Base-by-base conservation (phyloP, 768 basidiomycete species). In the Candolleomyces aberdarensis region DNA sequence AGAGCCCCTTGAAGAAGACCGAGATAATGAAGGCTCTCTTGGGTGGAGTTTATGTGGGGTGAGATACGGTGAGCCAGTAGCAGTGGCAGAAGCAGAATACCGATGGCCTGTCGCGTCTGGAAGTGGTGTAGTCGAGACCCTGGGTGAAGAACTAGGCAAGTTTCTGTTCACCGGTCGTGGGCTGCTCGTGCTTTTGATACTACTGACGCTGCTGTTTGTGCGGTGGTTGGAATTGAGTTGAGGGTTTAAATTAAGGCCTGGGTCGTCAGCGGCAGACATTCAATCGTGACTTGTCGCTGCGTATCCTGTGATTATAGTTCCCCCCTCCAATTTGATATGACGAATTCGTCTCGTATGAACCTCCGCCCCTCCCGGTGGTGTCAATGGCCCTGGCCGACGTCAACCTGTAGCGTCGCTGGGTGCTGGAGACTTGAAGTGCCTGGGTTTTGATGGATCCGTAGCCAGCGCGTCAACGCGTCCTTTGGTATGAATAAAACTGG, bases 1-100 rank as follows among this genome's bases (percentile, higher is more conserved):
- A 11, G 80, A 82, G 22, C 64, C 69, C 40, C 78, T 72, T 14
- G 80, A 82, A 20, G 79, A 79, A n/a, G 78, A 72, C 32, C 80
- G 69, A 1, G 80, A 80, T 39, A 72, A 60, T 39, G 76, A 70
- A 50, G 73, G 73, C 57, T 78, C 76, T 58, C 75, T 54, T 15
- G 52, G 17, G 17, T 26, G 32, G 9, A 31, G 32, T n/a, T 54
- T 54, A 39, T 39, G 52, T 32, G 52, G 52, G 9, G 52, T 31
- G 15, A 54, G 32, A n/a, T 26, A 31, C 6, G 36, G 36, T 36
- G 36, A 36, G 11, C 36, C 36, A 11, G 36, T 36, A 17, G 52
- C 15, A n/a, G 29, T 17, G 11, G 52, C 29, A 14, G 49, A 51
- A 20, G 49, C 14, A 20, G 49, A 51, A n/a, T 54, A 20, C 11